Conservation (phyloP, 2,329 filamentous ascomycete species). For the Cercospora zeina region DNA sequence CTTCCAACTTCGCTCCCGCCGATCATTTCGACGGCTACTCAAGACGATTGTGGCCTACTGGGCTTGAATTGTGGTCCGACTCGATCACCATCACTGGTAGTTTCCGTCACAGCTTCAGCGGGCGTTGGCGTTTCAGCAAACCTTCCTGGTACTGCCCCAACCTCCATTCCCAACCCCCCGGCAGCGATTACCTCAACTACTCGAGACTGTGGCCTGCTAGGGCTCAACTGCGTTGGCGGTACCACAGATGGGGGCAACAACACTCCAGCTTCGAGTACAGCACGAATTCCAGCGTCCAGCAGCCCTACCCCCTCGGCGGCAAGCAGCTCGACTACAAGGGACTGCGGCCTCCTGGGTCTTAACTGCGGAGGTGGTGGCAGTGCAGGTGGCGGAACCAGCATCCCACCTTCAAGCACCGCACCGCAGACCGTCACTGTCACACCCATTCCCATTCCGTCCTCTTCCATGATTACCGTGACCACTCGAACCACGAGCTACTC, state of each 20-base stretch:
- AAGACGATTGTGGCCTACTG: slow-evolving; percentile 7
- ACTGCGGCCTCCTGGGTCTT: background rate
- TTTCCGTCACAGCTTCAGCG: background rate
- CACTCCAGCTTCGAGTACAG: background rate
- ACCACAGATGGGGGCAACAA: background rate
- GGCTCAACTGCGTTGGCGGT: slow-evolving; percentile 7
- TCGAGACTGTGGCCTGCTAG: slow-evolving; percentile 2
- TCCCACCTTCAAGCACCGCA: background rate
- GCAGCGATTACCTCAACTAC: background rate
- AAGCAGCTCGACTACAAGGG: background rate
- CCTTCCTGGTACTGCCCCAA: background rate
- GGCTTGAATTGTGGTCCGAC: slow-evolving; percentile 9
- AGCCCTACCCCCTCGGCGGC: background rate
- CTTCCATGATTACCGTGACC: slow-evolving; percentile 15
- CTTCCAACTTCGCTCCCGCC: slow-evolving; percentile 7
- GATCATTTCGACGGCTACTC: slow-evolving; percentile 2
- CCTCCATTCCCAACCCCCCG: background rate
- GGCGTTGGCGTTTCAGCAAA: background rate
- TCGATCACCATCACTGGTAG: background rate
- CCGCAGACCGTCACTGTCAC: slow-evolving; percentile 5
- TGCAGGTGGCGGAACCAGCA: background rate
- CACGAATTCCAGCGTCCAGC: background rate
- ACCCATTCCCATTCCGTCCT: slow-evolving; percentile 9
- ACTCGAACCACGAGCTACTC: slow-evolving; percentile 18
- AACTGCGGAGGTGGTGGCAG: slow-evolving; percentile 6